These are phyloP conservation scores for Aspergillus tubingensis DNA, from an alignment of 2,329 filamentous ascomycete species.

Conservation along the genomic window DNA sequence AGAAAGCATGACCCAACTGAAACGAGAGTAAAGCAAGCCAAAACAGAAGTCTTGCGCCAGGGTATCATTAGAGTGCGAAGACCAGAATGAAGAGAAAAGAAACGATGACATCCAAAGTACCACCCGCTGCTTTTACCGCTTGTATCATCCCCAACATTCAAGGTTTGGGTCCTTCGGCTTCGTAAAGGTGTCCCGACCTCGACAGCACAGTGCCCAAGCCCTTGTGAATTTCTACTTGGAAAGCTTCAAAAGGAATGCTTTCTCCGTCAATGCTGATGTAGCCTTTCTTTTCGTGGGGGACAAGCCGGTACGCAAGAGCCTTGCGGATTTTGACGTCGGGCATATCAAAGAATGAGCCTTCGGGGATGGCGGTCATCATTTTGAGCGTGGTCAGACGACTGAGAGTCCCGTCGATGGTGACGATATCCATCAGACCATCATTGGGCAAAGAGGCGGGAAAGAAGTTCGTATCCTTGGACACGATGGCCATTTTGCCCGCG, in stretches of 20 bases:
- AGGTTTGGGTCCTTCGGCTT: constrained; percentile 51
- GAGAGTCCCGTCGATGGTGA: constrained; percentile 77
- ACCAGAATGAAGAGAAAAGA: constrained; percentile 15
- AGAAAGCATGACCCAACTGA: neutral
- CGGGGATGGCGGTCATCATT: constrained; percentile 71
- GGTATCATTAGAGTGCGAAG: constrained; percentile 38
- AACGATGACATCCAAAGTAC: constrained; percentile 11
- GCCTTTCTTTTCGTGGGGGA: constrained; percentile 70
- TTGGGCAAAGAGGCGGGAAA: constrained; percentile 75
- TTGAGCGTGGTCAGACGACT: constrained; percentile 65
- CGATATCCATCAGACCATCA: constrained; percentile 83
- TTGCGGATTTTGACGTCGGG: constrained; percentile 79
- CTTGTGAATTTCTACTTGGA: constrained; percentile 85
- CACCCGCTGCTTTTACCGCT: neutral
- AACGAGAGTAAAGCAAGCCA: constrained; percentile 20
- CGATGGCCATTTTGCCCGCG: constrained; percentile 90
- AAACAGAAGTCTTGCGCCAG: constrained; percentile 26
- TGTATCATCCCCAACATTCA: neutral
- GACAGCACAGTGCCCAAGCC: constrained; percentile 83
- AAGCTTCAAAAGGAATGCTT: constrained; percentile 78
- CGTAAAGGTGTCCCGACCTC: constrained; percentile 70
- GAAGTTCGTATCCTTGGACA: constrained; percentile 84
- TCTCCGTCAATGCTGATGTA: constrained; percentile 97
- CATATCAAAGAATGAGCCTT: constrained; percentile 76
- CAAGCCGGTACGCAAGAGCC: constrained; percentile 81